Conservation (phyloP, 306 rosid species). For the Astragalus glycyphyllos region DNA sequence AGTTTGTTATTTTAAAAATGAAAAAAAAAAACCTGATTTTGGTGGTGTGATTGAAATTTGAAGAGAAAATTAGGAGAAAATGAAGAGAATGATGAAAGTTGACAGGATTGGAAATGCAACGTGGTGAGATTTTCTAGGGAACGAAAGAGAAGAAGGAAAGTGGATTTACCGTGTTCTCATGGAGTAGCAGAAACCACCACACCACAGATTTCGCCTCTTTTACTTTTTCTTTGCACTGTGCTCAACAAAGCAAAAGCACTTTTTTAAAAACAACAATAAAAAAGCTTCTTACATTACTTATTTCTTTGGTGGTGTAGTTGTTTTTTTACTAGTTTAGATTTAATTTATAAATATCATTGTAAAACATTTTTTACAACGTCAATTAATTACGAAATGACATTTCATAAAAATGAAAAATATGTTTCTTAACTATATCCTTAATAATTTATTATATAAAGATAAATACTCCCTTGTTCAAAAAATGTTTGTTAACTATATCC, state of each 20-base stretch:
- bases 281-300: background rate
- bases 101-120: background rate
- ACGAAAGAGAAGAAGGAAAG: slow-evolving; percentile 16
- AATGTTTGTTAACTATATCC: too few relatives aligned
- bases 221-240: slow-evolving; percentile 42
- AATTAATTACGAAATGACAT: too few relatives aligned
- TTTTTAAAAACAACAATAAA: slow-evolving; percentile 1
- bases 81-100: background rate
- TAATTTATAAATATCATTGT: background rate
- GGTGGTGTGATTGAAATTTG: slow-evolving; percentile 3
- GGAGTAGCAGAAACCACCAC: slow-evolving; percentile 25
- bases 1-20: background rate
- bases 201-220: slow-evolving; percentile 39
- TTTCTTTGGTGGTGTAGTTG: background rate
- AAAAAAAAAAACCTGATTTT: background rate
- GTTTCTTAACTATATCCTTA: too few relatives aligned
- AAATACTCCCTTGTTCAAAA: too few relatives aligned
- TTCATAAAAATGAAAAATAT: too few relatives aligned
- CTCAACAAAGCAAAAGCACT: slow-evolving; percentile 29
- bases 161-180: slow-evolving; percentile 37
- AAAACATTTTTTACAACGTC: too few relatives aligned
- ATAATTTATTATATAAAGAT: too few relatives aligned
- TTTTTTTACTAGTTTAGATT: background rate
- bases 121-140: slow-evolving; percentile 18
- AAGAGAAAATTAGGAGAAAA: slow-evolving; percentile 17